Conservation (phyloP, 441 rosid genomes). For the Mallotus japonicus region DNA sequence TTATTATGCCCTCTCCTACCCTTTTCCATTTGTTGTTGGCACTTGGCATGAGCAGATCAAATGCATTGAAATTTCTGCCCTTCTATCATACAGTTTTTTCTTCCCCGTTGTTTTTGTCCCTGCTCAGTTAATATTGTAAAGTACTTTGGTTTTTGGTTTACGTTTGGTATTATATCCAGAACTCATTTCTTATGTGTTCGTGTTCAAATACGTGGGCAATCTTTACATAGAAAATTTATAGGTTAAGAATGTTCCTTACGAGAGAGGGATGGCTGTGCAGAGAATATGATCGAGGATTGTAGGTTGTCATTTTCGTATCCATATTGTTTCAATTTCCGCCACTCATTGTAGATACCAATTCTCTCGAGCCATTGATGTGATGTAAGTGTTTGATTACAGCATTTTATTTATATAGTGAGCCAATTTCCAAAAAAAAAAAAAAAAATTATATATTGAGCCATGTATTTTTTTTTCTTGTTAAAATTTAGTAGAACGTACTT, state of each 20-base stretch:
- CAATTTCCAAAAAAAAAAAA: too few relatives aligned
- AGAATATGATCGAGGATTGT: not conserved
- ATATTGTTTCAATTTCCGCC: not conserved
- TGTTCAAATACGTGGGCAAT: not conserved
- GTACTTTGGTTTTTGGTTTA: not conserved
- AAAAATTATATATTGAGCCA: too few relatives aligned
- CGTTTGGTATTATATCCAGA: not conserved
- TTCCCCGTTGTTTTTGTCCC: not conserved
- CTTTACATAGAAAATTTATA: not conserved
- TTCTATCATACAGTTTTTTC: not conserved
- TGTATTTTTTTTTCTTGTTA: too few relatives aligned
- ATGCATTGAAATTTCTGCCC: slow-evolving; percentile 10
- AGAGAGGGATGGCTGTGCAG: not conserved
- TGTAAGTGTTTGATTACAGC: not conserved
- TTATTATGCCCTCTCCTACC: slow-evolving; percentile 12
- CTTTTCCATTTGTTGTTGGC: slow-evolving; percentile 12
- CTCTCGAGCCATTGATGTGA: slow-evolving; percentile 5
- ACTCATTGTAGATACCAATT: slow-evolving; percentile 6
- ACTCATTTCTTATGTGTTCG: not conserved
- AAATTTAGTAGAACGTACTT: too few relatives aligned
- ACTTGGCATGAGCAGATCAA: slow-evolving; percentile 11
- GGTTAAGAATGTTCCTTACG: not conserved
- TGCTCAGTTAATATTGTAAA: slow-evolving; percentile 7
- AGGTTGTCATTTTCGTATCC: slow-evolving; percentile 14
- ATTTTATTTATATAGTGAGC: too few relatives aligned